phyloP scores from a whole-genome alignment of 2,329 filamentous ascomycete genomes.

The Diatrype stigma region DNA sequence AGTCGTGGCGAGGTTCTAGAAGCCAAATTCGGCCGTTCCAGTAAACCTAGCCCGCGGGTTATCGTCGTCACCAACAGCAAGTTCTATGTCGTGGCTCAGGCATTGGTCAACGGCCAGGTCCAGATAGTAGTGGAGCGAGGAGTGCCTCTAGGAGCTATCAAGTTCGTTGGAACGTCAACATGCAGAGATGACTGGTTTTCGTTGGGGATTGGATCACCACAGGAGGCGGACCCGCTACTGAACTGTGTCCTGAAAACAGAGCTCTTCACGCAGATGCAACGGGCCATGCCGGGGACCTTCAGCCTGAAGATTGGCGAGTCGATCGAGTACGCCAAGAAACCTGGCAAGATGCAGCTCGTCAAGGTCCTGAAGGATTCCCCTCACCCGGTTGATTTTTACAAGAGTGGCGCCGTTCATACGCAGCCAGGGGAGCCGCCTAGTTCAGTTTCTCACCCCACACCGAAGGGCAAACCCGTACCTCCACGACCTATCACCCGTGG shows the following conservation, averaged over 20 bases:
- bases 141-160: constrained; percentile 81
- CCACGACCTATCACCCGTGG: constrained; percentile 89
- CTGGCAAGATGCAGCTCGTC: constrained; percentile 81
- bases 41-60: constrained; percentile 83
- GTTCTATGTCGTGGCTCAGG: constrained; percentile 85
- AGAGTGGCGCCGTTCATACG: constrained; percentile 88
- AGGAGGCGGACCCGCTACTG: constrained; percentile 89
- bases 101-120: constrained; percentile 74
- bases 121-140: constrained; percentile 78
- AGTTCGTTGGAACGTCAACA: constrained; percentile 76
- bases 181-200: constrained; percentile 96
- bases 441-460: constrained; percentile 78
- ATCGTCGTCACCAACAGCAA: constrained; percentile 81
- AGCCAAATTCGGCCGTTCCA: constrained; percentile 93
- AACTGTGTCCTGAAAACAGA: constrained; percentile 96
- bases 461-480: constrained; percentile 79
- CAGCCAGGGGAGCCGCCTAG: constrained; percentile 77
- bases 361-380: constrained; percentile 88
- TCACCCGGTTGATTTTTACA: constrained; percentile 78
- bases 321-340: constrained; percentile 97
- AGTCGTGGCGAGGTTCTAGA: constrained; percentile 87
- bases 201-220: constrained; percentile 79
- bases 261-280: constrained; percentile 87
- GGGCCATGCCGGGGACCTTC: constrained; percentile 72
- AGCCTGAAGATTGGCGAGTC: constrained; percentile 77